Base-by-base conservation (phyloP, 2,329 filamentous ascomycete genomes). In the Aspergillus pseudotamarii region DNA sequence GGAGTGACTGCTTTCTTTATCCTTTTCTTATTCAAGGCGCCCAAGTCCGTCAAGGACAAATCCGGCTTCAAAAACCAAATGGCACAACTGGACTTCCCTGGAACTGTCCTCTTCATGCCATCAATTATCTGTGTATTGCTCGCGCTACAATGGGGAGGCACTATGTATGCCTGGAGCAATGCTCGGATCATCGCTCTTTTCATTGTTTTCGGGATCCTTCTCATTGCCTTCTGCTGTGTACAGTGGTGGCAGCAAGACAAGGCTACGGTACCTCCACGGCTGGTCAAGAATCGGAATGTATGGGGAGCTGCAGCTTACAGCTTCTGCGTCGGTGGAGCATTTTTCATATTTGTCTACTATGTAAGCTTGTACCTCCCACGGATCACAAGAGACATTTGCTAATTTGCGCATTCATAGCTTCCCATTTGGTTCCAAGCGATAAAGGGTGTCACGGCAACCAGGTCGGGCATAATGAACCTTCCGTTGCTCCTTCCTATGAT, bases 181-280 rank as follows among this genome's bases (percentile, higher is more conserved):
- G 74, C 72, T 26, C 79, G 76, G 14, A 78, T 85, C 59, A 81
- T 85, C 56, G 79, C 78, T 0, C 74, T 85, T 12, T 80, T 86
- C 30, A 77, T 83, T 1, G 75, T 86, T 3, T 84, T 84, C 62
- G 80, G 80, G n/a, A 78, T 85, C 8, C 74, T 85, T 11, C 78
- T 80, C 1, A 77, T 81, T 6, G 76, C 78, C 3, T 81, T 83
- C 60, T 59, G 76, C 26, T 64, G 60, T 0, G 67, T 80, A 61
- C 77, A 83, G 63, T 64, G 65, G 58, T 77, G 74, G 69, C 74
- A 75, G 43, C 70, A 75, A 34, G 80, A 83, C 5, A 72, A 72
- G 3, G 82, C 82, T 2, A 75, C 82, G 6, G 75, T 85, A 3
- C 82, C 81, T 8, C 80, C 80, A 0, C 74, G 79, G 1, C 72